Percentiles rank a stretch among this genome's conserved stretches.
Evolutionary conservation across 1,139 yeast species (phyloP).

Genomic region (Blastobotrys illinoisensis): DNA sequence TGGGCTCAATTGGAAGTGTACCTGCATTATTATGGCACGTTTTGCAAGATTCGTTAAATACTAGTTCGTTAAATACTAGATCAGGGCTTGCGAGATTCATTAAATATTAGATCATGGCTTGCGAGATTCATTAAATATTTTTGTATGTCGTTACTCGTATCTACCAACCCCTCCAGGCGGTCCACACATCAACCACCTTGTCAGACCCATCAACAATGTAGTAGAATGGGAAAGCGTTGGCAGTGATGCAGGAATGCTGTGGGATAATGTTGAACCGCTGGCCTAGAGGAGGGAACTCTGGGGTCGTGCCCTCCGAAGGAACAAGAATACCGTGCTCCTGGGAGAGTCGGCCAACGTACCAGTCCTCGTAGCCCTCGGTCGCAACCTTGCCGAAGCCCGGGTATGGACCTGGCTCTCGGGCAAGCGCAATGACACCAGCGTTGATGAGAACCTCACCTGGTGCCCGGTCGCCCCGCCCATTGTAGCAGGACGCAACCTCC

Average conservation of each 20-base stretch:
- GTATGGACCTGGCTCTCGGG: conserved; percentile 50
- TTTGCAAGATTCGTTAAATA: too few relatives aligned
- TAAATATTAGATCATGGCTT: too few relatives aligned
- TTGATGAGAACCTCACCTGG: conserved; percentile 58
- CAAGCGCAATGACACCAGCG: conserved; percentile 67
- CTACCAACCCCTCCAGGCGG: conserved; percentile 61
- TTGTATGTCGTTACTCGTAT: conserved; percentile 1
- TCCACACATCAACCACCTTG: conserved; percentile 60
- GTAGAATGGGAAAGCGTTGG: conserved; percentile 57
- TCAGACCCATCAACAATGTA: conserved; percentile 46
- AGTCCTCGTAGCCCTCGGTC: conserved; percentile 37
- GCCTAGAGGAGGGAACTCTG: conserved; percentile 40
- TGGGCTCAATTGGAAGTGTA: too few relatives aligned
- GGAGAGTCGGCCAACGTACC: conserved; percentile 48
- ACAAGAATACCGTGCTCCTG: conserved; percentile 53
- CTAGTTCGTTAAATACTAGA: too few relatives aligned
- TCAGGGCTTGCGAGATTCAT: too few relatives aligned
- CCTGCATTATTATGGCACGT: too few relatives aligned
- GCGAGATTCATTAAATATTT: not conserved
- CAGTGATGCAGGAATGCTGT: conserved; percentile 72
- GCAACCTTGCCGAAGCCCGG: conserved; percentile 47
- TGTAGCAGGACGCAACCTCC: conserved; percentile 58
- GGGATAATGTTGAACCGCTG: conserved; percentile 54
- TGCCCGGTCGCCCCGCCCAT: conserved; percentile 45
- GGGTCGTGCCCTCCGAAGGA: conserved; percentile 42